Evolutionary conservation across 139 green algal species (phyloP), one percentile per base, ranked within the genome.

Genomic region (Zygnema circumcarinatum): DNA sequence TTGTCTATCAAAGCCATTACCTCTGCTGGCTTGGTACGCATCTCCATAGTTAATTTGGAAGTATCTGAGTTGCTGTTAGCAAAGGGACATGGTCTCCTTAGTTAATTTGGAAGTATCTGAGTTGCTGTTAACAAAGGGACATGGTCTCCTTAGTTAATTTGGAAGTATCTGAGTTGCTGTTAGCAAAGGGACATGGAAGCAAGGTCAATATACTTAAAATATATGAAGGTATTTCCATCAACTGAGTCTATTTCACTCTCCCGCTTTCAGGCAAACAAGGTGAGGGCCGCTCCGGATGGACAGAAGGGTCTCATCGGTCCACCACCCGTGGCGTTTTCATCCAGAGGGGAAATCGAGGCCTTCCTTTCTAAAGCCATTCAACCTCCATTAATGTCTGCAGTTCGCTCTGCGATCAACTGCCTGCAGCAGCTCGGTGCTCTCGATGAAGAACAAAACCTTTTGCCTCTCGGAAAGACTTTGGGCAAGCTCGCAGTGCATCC

Each of bases 401-500:
- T 88, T 11, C n/a, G 41, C 39, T 33, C 38, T 7, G 83, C 83
- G 0, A 87, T 87, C 22, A 32, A 53, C n/a, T 39, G 39, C 32
- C n/a, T 87, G 25, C 83, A 88, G 75, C 29, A 75, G 40, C 32
- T 93, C 0, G 74, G 74, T 7, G 90, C 93, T 0, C n/a, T 95
- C 72, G 75, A 86, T 32, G 80, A 40, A 36, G 29, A 47, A 25
- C 39, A 88, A 47, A 47, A 79, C 31, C 83, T 88, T 76, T 36
- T 39, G 33, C 31, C 54, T n/a, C 33, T 93, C 11, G 83, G 83
- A 74, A 89, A 92, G 80, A 87, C 42, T 31, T 29, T 98, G 74
- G 94, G 93, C 2, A 84, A 87, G 35, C 89, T 98, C 54, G 94
- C 95, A 21, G 88, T 98, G 68, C 87, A 95, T 25, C 92, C 94